Conservation (phyloP, 345 rosid species). For the Eucalyptus marginata region DNA sequence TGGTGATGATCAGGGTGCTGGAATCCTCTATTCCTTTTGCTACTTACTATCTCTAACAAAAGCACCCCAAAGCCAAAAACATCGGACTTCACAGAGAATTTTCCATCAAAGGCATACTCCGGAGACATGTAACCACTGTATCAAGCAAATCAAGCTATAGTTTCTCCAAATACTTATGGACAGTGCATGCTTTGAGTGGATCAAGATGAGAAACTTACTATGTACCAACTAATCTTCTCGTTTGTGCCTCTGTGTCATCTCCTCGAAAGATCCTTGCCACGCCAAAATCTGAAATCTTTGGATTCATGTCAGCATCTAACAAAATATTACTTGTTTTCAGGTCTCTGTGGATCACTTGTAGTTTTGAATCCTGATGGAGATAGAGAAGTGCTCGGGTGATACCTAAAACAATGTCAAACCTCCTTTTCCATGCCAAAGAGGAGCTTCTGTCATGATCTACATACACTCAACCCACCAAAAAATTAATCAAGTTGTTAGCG, state of each 20-base stretch:
- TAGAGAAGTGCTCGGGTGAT: neutral
- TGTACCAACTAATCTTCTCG: neutral
- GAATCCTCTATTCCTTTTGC: conserved; percentile 34
- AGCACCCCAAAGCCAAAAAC: neutral
- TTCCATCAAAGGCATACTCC: neutral
- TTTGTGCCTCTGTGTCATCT: neutral
- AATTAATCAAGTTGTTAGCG: neutral
- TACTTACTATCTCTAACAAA: conserved; percentile 9
- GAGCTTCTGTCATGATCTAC: neutral
- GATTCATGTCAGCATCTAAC: neutral
- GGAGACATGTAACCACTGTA: neutral
- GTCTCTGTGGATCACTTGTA: too few species aligned
- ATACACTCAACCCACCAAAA: neutral
- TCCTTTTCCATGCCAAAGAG: neutral
- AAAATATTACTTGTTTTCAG: too few species aligned
- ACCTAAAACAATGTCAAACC: neutral
- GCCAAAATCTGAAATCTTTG: neutral
- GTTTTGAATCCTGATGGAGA: too few species aligned
- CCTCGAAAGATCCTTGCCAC: neutral
- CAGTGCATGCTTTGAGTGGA: neutral
- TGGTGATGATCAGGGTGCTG: conserved; percentile 3
- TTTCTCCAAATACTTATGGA: neutral
- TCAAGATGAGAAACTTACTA: neutral
- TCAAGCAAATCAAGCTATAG: accelerated
- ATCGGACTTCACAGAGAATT: neutral